phyloP scores from a whole-genome alignment of 805 yeast genomes.

The Candida silvicultrix region DNA sequence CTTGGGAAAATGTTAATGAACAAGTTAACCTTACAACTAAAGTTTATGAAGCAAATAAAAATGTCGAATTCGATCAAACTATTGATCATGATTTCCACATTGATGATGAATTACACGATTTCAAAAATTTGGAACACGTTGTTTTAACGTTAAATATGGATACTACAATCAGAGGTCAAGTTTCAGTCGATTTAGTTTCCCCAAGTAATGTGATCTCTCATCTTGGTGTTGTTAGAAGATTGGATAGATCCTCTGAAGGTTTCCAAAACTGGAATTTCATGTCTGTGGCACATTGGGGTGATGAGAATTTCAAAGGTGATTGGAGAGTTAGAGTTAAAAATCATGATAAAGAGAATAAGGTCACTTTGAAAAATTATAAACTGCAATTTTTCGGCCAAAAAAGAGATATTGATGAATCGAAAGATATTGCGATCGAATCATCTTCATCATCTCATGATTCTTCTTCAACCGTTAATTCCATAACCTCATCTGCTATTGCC shows the following conservation, averaged over 20 bases:
- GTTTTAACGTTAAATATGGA: slow-evolving; percentile 72
- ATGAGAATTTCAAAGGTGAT: slow-evolving; percentile 68
- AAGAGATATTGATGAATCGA: slow-evolving; percentile 38
- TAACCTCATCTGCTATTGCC: background rate
- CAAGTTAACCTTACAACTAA: slow-evolving; percentile 64
- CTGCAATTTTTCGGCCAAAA: slow-evolving; percentile 73
- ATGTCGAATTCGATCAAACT: slow-evolving; percentile 17
- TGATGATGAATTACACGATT: slow-evolving; percentile 42
- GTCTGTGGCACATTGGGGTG: slow-evolving; percentile 99
- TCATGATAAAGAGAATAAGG: slow-evolving; percentile 28
- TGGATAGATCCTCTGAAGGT: slow-evolving; percentile 53
- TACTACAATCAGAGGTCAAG: slow-evolving; percentile 61
- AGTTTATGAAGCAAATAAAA: slow-evolving; percentile 24
- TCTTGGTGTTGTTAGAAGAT: slow-evolving; percentile 60
- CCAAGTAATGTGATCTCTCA: slow-evolving; percentile 73
- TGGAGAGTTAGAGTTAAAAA: slow-evolving; percentile 73
- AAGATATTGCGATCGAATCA: slow-evolving; percentile 18
- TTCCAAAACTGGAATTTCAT: slow-evolving; percentile 85
- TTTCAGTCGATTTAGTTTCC: slow-evolving; percentile 57
- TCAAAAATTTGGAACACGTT: slow-evolving; percentile 78
- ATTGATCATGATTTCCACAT: slow-evolving; percentile 39
- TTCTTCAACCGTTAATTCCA: background rate
- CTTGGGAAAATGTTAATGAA: slow-evolving; percentile 85
- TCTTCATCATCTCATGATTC: slow-evolving; percentile 5
- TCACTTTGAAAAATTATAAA: slow-evolving; percentile 61